phyloP scores from a whole-genome alignment of 257 asterid species.

The Lycium ferocissimum region DNA sequence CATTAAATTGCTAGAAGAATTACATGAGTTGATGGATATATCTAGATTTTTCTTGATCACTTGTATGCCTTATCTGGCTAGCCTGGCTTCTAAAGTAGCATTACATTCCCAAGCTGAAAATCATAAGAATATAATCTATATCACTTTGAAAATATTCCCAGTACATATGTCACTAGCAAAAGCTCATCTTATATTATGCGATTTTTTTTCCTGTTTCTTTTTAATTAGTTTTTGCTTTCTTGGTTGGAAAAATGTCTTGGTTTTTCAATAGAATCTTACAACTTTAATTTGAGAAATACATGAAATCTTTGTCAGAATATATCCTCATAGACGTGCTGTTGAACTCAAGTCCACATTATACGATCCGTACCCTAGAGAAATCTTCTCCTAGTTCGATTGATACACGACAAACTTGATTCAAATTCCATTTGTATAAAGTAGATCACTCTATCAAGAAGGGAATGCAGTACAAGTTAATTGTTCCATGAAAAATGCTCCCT shows the following conservation, averaged over 20 bases:
- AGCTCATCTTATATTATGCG: background rate
- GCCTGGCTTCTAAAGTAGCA: background rate
- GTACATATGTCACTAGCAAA: background rate
- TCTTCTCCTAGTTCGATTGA: background rate
- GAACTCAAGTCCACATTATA: slow-evolving; percentile 19
- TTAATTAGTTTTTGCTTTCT: background rate
- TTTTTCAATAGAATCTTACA: background rate
- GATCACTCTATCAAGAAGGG: background rate
- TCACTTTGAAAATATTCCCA: slow-evolving; percentile 10
- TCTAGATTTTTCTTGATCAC: slow-evolving; percentile 9
- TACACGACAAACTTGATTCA: background rate
- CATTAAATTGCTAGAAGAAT: background rate
- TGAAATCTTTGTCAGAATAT: slow-evolving; percentile 1
- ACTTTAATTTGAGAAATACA: background rate
- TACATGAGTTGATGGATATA: background rate
- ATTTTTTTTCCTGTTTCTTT: background rate
- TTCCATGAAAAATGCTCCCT: background rate
- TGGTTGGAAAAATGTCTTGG: too few relatives aligned
- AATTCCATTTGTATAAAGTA: background rate
- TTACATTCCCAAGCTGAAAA: background rate
- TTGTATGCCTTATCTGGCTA: background rate
- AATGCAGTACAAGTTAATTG: background rate
- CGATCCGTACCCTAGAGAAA: background rate
- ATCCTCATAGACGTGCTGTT: background rate
- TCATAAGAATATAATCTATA: background rate